These are phyloP conservation scores for Claviceps africana DNA, from an alignment of 2,329 filamentous ascomycete species.

Conservation along the genomic window DNA sequence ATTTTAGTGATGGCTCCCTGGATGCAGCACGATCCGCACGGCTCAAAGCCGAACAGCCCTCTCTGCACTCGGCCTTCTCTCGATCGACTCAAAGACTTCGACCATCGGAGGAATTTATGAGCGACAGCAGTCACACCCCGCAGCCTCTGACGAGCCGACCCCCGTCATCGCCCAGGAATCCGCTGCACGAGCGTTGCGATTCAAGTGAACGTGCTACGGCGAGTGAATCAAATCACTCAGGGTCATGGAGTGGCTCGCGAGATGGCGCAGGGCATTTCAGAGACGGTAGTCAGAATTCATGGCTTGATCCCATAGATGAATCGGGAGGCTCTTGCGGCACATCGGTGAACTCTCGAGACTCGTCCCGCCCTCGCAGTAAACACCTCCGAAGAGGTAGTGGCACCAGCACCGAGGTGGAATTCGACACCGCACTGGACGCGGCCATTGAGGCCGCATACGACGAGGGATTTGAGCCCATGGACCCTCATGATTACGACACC, in stretches of 20 bases:
- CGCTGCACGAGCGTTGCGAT: constrained; percentile 9
- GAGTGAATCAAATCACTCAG: constrained; percentile 4
- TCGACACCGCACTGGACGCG: constrained; percentile 85
- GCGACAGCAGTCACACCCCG: constrained; percentile 48
- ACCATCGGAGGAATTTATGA: constrained; percentile 22
- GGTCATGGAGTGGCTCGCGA: constrained; percentile 12
- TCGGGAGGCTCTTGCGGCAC: constrained; percentile 64
- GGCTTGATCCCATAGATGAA: constrained; percentile 89
- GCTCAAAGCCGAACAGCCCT: constrained; percentile 8
- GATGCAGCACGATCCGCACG: constrained; percentile 11
- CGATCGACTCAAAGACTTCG: constrained; percentile 25
- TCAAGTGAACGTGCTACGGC: constrained; percentile 5
- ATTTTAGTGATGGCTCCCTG: constrained; percentile 11
- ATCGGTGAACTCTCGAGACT: constrained; percentile 68
- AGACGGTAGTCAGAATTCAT: constrained; percentile 65
- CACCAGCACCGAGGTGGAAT: constrained; percentile 69
- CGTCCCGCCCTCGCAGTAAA: constrained; percentile 54
- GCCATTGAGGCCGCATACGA: constrained; percentile 94
- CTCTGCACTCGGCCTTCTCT: constrained; percentile 41
- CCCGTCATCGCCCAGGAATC: constrained; percentile 29
- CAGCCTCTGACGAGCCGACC: constrained; percentile 56
- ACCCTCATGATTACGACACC: constrained; percentile 26
- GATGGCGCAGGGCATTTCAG: constrained; percentile 27
- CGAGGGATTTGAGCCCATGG: constrained; percentile 69
- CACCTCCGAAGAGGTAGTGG: constrained; percentile 55